Conservation (phyloP, 345 rosid species). For the Jatropha curcas region DNA sequence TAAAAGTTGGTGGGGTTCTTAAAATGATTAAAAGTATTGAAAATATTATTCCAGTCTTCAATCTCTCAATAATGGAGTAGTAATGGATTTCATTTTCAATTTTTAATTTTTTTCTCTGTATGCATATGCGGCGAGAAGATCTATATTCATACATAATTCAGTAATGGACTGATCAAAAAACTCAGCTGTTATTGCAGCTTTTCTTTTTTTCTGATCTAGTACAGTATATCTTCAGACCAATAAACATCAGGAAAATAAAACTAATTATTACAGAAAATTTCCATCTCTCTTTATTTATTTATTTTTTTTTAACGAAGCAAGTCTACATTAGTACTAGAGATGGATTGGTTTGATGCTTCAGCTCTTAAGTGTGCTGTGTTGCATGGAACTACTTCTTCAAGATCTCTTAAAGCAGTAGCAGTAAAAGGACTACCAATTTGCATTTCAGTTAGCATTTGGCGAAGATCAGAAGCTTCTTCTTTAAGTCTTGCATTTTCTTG, state of each 20-base stretch:
- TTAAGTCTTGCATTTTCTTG: conserved; percentile 78
- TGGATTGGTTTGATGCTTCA: conserved; percentile 39
- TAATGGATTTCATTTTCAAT: conserved; percentile 36
- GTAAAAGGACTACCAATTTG: conserved; percentile 50
- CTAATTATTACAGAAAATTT: conserved; percentile 13
- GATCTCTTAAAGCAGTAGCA: conserved; percentile 43
- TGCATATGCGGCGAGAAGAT: conserved; percentile 39
- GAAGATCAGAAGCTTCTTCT: conserved; percentile 77
- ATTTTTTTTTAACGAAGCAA: conserved; percentile 38
- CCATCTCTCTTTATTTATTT: background rate
- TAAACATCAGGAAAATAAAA: conserved; percentile 18
- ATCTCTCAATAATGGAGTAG: conserved; percentile 43
- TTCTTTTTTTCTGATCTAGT: conserved; percentile 26
- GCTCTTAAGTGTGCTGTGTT: conserved; percentile 46
- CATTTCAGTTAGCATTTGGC: conserved; percentile 59
- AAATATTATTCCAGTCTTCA: conserved; percentile 38
- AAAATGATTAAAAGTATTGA: conserved; percentile 28
- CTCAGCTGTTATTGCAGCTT: conserved; percentile 34
- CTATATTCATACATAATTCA: conserved; percentile 1
- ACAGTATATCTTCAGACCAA: conserved; percentile 2
- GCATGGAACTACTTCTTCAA: conserved; percentile 52
- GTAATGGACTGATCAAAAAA: background rate
- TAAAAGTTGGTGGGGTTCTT: conserved; percentile 28
- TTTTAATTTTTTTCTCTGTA: conserved; percentile 9
- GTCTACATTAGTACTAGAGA: conserved; percentile 42